phyloP scores from a whole-genome alignment of 257 asterid genomes.

The Apocynum venetum region DNA sequence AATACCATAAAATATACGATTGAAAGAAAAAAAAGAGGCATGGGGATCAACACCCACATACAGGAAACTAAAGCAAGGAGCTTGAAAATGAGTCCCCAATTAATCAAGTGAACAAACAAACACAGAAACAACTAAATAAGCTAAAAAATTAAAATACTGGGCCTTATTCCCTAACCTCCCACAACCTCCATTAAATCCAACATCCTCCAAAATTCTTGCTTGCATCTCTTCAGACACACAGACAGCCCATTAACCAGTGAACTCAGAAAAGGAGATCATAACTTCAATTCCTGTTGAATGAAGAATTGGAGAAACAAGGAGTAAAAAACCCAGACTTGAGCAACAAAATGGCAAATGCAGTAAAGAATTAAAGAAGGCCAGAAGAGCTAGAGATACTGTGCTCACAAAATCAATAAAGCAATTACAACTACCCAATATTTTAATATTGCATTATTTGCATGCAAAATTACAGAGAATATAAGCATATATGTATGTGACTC shows the following conservation, averaged over 20 bases:
- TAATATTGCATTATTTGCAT: background rate
- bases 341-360: slow-evolving; percentile 4
- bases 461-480: background rate
- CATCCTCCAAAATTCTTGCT: background rate
- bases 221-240: background rate
- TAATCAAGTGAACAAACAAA: slow-evolving; percentile 1
- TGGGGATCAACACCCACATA: background rate
- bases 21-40: background rate
- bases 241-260: background rate
- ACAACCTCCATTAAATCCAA: background rate
- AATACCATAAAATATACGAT: background rate
- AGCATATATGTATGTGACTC: background rate
- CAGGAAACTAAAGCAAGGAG: background rate
- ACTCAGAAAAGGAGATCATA: background rate
- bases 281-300: background rate
- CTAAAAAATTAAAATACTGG: background rate
- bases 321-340: background rate
- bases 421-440: background rate
- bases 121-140: background rate
- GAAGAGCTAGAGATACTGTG: background rate
- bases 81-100: background rate
- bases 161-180: background rate
- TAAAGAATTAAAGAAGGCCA: background rate
- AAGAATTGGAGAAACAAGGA: background rate
- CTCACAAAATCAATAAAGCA: background rate